A percentile compares a stretch with the other conserved stretches of the same genome.
Conservation (phyloP, 805 yeast genomes). For the Saturnispora hagleri region DNA sequence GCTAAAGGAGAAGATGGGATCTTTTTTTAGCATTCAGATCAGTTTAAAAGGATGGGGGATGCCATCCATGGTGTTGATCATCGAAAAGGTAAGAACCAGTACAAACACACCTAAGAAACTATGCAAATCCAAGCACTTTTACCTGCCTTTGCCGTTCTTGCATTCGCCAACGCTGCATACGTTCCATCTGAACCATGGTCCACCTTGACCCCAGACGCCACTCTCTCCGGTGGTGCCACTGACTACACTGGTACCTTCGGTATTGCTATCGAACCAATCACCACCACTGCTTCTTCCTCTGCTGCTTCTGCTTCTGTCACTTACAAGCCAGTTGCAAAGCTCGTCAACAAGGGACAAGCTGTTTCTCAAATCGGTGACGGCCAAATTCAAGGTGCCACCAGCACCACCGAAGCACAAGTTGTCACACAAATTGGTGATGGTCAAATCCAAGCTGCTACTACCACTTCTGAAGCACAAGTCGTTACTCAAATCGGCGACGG, state of each 20-base stretch:
- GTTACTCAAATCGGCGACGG: constrained; percentile 43
- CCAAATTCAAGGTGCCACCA: constrained; percentile 22
- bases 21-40: not conserved
- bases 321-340: constrained; percentile 4
- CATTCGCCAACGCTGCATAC: constrained; percentile 48
- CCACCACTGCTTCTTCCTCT: constrained; percentile 39
- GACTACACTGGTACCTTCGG: constrained; percentile 54
- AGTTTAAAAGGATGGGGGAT: not conserved
- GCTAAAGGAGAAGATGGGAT: not conserved
- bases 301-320: constrained; percentile 6
- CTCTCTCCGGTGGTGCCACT: constrained; percentile 43
- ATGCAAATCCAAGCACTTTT: constrained; percentile 37
- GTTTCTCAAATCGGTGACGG: constrained; percentile 34
- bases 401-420: constrained; percentile 14
- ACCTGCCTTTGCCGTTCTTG: constrained; percentile 35
- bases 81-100: not conserved
- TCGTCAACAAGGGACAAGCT: constrained; percentile 29
- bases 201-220: constrained; percentile 54
- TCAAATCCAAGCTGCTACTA: constrained; percentile 35
- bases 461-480: constrained; percentile 16
- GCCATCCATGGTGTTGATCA: not conserved
- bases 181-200: constrained; percentile 64
- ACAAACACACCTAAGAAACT: constrained; percentile 8
- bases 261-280: constrained; percentile 55
- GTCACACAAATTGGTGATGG: constrained; percentile 41